A percentile compares a stretch with the other conserved stretches of the same genome.
Conservation (phyloP, 1,284 basidiomycete species). For the Irpex rosettiformis region DNA sequence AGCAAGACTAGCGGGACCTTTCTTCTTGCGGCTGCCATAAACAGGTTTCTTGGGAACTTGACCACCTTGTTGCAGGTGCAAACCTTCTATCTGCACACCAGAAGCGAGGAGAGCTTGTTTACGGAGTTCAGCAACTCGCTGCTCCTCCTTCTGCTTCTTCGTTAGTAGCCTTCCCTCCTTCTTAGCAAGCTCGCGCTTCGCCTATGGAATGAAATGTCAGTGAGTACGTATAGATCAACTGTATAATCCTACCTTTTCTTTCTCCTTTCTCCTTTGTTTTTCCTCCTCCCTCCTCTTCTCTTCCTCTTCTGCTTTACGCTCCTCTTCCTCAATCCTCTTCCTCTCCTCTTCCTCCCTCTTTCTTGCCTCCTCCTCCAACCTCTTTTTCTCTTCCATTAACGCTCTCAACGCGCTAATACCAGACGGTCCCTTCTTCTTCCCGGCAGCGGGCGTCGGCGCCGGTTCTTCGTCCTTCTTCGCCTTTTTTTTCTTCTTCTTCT, state of each 20-base stretch:
- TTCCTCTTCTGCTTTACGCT: constrained; percentile 74
- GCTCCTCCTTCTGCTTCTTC: constrained; percentile 96
- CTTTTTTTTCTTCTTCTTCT: constrained; percentile 91
- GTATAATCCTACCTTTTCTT: constrained; percentile 69
- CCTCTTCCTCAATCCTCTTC: constrained; percentile 81
- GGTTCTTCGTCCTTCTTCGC: constrained; percentile 72
- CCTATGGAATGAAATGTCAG: no score
- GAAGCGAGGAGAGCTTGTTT: constrained; percentile 89
- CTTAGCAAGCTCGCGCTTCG: constrained; percentile 80
- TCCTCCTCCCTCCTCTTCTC: constrained; percentile 76
- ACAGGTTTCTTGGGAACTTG: constrained; percentile 65
- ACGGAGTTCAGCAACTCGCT: constrained; percentile 86
- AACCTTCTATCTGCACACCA: constrained; percentile 88
- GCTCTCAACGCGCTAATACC: constrained; percentile 75
- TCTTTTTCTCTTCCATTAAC: constrained; percentile 87
- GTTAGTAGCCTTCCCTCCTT: constrained; percentile 91
- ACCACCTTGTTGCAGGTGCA: constrained; percentile 56
- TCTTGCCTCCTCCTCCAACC: constrained; percentile 78
- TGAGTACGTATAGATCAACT: no score
- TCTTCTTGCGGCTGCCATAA: constrained; percentile 78
- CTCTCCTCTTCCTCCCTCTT: constrained; percentile 72
- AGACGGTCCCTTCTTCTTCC: constrained; percentile 67
- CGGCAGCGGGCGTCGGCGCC: constrained; percentile 44
- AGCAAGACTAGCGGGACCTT: constrained; percentile 37
- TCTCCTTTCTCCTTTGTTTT: constrained; percentile 82